Conservation (phyloP, 768 basidiomycete genomes). For the Dioszegia crocea region DNA sequence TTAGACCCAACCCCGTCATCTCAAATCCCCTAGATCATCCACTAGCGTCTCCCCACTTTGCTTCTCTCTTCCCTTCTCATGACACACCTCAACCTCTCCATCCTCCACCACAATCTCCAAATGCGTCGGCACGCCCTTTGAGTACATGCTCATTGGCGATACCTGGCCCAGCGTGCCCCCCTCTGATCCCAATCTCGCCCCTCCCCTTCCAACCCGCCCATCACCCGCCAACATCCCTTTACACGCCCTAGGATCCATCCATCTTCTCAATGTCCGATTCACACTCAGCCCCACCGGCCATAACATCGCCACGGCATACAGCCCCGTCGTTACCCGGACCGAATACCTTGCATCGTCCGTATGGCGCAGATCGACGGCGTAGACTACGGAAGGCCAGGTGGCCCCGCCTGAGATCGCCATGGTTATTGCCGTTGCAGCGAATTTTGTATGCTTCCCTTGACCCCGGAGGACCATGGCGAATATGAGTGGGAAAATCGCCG, state of each 20-base stretch:
- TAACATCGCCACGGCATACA: constrained; percentile 11
- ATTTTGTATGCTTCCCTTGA: constrained; percentile 40
- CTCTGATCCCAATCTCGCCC: background rate
- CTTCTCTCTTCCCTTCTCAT: background rate
- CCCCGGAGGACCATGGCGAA: constrained; percentile 42
- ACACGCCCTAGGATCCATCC: constrained; percentile 11
- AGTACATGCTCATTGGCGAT: background rate
- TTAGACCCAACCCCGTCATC: too few species aligned
- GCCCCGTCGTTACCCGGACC: constrained; percentile 4
- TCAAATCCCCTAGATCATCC: too few species aligned
- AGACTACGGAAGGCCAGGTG: constrained; percentile 30
- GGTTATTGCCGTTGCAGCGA: constrained; percentile 27
- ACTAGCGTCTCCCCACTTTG: background rate
- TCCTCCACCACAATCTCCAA: background rate
- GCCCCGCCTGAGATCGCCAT: constrained; percentile 38
- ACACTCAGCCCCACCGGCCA: constrained; percentile 9
- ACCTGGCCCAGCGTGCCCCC: background rate
- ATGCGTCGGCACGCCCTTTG: background rate
- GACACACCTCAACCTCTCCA: background rate
- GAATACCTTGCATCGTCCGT: constrained; percentile 3
- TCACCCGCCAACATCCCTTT: background rate
- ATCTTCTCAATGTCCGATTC: constrained; percentile 4
- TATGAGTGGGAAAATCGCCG: constrained; percentile 42
- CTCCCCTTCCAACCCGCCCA: background rate
- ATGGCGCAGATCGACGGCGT: constrained; percentile 24